A percentile compares a stretch with the other conserved stretches of the same genome.
Conservation (phyloP, 192 early-diverging fungal genomes). For the Rhizophagus clarus region DNA sequence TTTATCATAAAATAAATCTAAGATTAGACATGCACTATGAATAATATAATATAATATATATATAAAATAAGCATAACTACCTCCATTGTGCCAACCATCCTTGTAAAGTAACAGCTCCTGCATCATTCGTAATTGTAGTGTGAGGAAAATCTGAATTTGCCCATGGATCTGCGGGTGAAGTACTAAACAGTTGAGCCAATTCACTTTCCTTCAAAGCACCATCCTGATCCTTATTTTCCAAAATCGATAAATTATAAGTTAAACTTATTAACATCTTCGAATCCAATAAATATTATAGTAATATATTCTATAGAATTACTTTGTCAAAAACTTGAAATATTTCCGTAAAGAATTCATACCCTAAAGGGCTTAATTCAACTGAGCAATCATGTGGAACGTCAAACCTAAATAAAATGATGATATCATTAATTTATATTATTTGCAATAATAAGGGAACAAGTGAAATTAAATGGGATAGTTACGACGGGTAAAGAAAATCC, state of each 20-base stretch:
- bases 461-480: slow-evolving; percentile 27
- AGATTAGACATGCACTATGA: background rate
- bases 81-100: slow-evolving; percentile 99
- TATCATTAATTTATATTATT: slow-evolving; percentile 12
- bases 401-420: slow-evolving; percentile 49
- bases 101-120: slow-evolving; percentile 90
- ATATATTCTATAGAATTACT: slow-evolving; percentile 41
- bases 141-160: slow-evolving; percentile 81
- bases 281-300: background rate
- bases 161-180: slow-evolving; percentile 95
- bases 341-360: slow-evolving; percentile 95
- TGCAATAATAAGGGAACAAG: background rate
- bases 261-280: background rate
- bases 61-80: slow-evolving; percentile 38
- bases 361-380: slow-evolving; percentile 90
- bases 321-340: slow-evolving; percentile 93
- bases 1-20: slow-evolving; percentile 7
- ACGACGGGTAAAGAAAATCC: slow-evolving; percentile 86
- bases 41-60: background rate
- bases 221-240: slow-evolving; percentile 78
- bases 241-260: background rate
- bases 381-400: slow-evolving; percentile 90
- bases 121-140: slow-evolving; percentile 87
- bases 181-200: slow-evolving; percentile 83
- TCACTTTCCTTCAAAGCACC: slow-evolving; percentile 88